Base-by-base conservation (phyloP, 2,329 filamentous ascomycete species). In the Fusarium mexicanum region DNA sequence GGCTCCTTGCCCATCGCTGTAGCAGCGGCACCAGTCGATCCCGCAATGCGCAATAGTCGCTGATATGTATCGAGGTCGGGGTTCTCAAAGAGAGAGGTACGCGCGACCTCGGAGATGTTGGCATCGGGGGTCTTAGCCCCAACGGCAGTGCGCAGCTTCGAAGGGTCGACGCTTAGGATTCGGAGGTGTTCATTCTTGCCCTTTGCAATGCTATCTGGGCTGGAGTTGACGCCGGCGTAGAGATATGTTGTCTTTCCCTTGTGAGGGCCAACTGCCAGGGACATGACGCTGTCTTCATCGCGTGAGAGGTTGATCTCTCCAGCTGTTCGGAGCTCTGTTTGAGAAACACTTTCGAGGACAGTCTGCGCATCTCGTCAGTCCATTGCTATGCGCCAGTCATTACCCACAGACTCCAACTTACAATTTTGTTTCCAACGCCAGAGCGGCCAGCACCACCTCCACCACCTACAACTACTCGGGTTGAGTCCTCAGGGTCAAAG, bases 261-360 rank as follows among this genome's bases (percentile, higher is more conserved):
- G 82, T 79, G 88, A 79, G 84, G 88, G 74, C 94, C 91, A 60
- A 92, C 90, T 47, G 91, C 94, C 57, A 98, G 87, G 62, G 93
- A 95, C 74, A 93, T 94, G 67, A 97, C 94, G 64, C 93, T 97
- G 83, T 98, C 96, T 84, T 98, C 95, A 79, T 95, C 91, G 76
- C 91, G 89, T 71, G 93, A 93, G 55, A 98, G 90, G 67, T 94
- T 91, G 79, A 96, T 87, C 76, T 97, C 93, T 73, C 91, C 90
- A 29, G 88, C 85, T 75, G 92, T 85, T 72, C 91, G 87, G 57
- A 94, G 85, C 54, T 91, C 89, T 64, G 90, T 86, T 43, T 89
- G 91, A 77, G 85, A 86, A 24, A 89, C 90, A n/a, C 91, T 88
- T 80, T 96, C 91, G 72, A 97, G 87, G 20, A 95, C 85, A 37